These are phyloP conservation scores for Naganishia sp. DNA, from an alignment of 1,284 basidiomycete species.

Conservation along the genomic window DNA sequence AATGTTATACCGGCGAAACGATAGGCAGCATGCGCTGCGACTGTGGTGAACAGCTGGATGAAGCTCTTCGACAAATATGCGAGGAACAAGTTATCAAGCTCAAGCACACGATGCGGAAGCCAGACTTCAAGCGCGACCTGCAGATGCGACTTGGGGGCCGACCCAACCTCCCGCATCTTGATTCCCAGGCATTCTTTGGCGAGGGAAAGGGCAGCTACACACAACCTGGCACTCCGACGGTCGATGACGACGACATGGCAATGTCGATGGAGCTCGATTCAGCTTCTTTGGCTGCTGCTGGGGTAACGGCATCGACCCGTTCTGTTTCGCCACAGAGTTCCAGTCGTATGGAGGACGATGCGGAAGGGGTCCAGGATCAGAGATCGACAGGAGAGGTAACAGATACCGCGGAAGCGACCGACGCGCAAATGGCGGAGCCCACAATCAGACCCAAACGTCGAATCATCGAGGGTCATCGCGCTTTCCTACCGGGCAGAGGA, in stretches of 20 bases:
- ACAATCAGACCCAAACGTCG: conserved; percentile 5
- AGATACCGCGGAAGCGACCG: conserved; percentile 17
- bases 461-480: conserved; percentile 18
- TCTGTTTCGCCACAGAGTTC: conserved; percentile 26
- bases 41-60: conserved; percentile 97
- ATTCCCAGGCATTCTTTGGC: conserved; percentile 10
- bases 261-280: conserved; percentile 33
- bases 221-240: conserved; percentile 18
- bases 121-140: not conserved
- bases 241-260: conserved; percentile 30
- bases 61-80: conserved; percentile 89
- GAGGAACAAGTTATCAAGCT: conserved; percentile 58
- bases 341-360: conserved; percentile 16
- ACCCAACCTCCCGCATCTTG: conserved; percentile 1
- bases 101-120: conserved; percentile 1
- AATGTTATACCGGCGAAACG: conserved; percentile 98
- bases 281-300: conserved; percentile 7
- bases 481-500: conserved; percentile 70
- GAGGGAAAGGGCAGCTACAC: conserved; percentile 14
- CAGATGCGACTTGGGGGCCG: conserved; percentile 9
- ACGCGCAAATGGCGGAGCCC: conserved; percentile 12
- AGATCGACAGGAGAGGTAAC: conserved; percentile 5
- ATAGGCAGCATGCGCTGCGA: conserved; percentile 98
- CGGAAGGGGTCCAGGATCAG: not conserved
- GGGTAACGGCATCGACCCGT: conserved; percentile 4